Evolutionary conservation across 2,329 filamentous ascomycete species (phyloP).

Genomic region (Nemania sp.): DNA sequence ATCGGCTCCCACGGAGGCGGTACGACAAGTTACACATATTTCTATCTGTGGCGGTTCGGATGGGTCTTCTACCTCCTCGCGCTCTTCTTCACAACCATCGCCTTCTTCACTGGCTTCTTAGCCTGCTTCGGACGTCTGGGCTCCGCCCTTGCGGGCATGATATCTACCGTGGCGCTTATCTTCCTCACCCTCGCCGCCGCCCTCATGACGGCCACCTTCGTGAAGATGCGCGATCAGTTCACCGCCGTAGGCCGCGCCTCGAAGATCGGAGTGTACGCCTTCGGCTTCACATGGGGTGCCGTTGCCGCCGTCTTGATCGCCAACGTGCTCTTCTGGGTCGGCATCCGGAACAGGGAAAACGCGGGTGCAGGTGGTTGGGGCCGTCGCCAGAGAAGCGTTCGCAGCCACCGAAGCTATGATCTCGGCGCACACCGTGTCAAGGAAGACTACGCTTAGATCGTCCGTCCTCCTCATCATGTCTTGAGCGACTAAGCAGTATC

Average conservation of each 20-base stretch:
- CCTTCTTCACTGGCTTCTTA: slow-evolving; percentile 70
- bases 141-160: slow-evolving; percentile 66
- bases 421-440: slow-evolving; percentile 66
- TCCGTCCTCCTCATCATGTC: too few relatives aligned
- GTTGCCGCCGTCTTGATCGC: slow-evolving; percentile 69
- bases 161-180: slow-evolving; percentile 65
- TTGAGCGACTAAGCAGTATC: background rate
- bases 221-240: slow-evolving; percentile 72
- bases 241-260: slow-evolving; percentile 58
- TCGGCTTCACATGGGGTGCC: slow-evolving; percentile 78
- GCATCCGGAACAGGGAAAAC: slow-evolving; percentile 54
- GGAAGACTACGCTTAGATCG: slow-evolving; percentile 66
- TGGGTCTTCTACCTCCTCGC: slow-evolving; percentile 90
- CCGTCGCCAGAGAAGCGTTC: slow-evolving; percentile 55
- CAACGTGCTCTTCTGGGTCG: slow-evolving; percentile 68
- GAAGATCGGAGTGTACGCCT: slow-evolving; percentile 67
- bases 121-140: slow-evolving; percentile 74
- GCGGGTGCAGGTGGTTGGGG: slow-evolving; percentile 48
- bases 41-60: slow-evolving; percentile 86
- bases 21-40: slow-evolving; percentile 68
- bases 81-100: slow-evolving; percentile 74
- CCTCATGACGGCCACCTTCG: slow-evolving; percentile 74
- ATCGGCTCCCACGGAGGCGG: slow-evolving; percentile 57
- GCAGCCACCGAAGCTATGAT: slow-evolving; percentile 59
- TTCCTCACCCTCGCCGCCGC: slow-evolving; percentile 69